These are phyloP conservation scores for Vanrija pseudolonga DNA, from an alignment of 1,284 basidiomycete species.

Conservation along the genomic window DNA sequence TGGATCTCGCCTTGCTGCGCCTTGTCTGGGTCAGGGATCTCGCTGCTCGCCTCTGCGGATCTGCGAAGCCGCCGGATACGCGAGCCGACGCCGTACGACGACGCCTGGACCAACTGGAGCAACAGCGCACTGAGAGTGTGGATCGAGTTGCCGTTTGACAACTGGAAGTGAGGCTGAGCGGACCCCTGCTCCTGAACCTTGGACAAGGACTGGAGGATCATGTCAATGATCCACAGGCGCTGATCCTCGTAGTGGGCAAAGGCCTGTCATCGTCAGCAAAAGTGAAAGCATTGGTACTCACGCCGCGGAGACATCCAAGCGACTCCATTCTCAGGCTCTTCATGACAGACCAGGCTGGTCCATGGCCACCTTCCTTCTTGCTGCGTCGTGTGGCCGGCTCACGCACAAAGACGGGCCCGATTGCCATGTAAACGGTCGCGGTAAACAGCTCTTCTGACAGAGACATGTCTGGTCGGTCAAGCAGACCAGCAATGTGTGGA, in stretches of 20 bases:
- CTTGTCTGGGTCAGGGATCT: not conserved
- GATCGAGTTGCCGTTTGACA: constrained; percentile 62
- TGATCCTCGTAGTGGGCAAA: constrained; percentile 87
- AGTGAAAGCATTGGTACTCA: constrained; percentile 50
- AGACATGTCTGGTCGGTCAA: constrained; percentile 53
- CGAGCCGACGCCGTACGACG: constrained; percentile 66
- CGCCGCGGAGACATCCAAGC: constrained; percentile 73
- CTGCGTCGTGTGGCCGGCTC: constrained; percentile 55
- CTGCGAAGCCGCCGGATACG: constrained; percentile 51
- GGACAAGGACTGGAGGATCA: constrained; percentile 82
- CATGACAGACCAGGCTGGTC: constrained; percentile 54
- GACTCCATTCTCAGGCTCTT: constrained; percentile 75
- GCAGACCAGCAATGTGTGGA: constrained; percentile 45
- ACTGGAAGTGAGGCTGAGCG: constrained; percentile 77
- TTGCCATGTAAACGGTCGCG: constrained; percentile 82
- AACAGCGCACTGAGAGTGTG: constrained; percentile 87
- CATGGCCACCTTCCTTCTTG: constrained; percentile 56
- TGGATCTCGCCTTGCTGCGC: not conserved
- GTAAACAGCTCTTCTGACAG: constrained; percentile 88
- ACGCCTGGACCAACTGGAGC: constrained; percentile 92
- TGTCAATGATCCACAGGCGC: constrained; percentile 92
- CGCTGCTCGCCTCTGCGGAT: constrained; percentile 52
- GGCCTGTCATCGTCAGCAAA: constrained; percentile 55
- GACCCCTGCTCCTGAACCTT: constrained; percentile 85
- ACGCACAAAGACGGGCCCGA: constrained; percentile 86